Base-by-base conservation (phyloP, 2,329 filamentous ascomycete genomes). In the Ploettnerulaceae sp. region DNA sequence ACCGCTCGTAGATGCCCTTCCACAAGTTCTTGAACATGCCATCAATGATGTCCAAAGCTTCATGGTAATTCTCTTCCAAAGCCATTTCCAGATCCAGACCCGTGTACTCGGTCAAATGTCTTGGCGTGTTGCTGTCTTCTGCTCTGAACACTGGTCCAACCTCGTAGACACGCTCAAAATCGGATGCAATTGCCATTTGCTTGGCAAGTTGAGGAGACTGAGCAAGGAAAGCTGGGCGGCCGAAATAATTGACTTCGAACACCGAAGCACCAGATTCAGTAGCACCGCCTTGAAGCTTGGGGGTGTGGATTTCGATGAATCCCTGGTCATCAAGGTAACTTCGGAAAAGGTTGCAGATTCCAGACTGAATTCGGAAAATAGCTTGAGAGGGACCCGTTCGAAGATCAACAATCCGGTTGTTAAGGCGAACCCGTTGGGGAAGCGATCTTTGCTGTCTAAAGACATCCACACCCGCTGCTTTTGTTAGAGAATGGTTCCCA, bases 121-220 rank as follows among this genome's bases (percentile, higher is more conserved):
- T 82, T 61, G 95, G 90, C 0, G 90, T 96, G 66, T 96, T 96
- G 62, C 87, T 94, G 70, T 96, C 94, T 65, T 96, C 90, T 0
- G 90, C 90, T 57, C 90, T 82, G 74, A 96, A 96, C 5, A 96
- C 89, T 2, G 87, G 82, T 12, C 88, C 88, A 54, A 93, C 83
- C 64, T 96, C 90, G 61, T 91, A 96, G 5, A 96, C 90, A 40
- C 83, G 81, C 47, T 84, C 84, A 63, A 95, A 93, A 64, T 96
- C 90, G 21, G 89, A 84, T 4, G 89, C 87, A 31, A 96, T 89
- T 41, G 82, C 79, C 86, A 95, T 91, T 67, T 96, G 90, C 70
- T 96, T 96, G 43, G 88, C 86, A 54, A 96, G 68, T 66, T 96
- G 90, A 5, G 90, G 90, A 52, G 87, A 94, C 69, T 96, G 90